phyloP scores from a whole-genome alignment of 352 stramenopile species.

The Phytophthora constricta region DNA sequence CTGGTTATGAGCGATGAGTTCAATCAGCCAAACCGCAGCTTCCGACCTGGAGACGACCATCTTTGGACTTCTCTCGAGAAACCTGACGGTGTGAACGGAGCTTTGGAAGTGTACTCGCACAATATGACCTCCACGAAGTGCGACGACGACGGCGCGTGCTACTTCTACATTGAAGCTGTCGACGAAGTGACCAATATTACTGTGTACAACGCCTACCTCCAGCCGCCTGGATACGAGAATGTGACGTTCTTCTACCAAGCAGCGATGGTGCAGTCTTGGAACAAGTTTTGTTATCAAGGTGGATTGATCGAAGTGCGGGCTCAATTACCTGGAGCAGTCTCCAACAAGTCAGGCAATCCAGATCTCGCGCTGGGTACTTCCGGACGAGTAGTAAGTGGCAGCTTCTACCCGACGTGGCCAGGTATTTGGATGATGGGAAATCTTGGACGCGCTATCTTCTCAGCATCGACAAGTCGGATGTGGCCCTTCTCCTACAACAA shows the following conservation, averaged over 20 bases:
- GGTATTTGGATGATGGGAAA: slow-evolving; percentile 96
- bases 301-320: slow-evolving; percentile 92
- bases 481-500: slow-evolving; percentile 95
- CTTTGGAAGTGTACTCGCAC: slow-evolving; percentile 93
- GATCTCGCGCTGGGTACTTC: slow-evolving; percentile 37
- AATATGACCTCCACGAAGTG: slow-evolving; percentile 74
- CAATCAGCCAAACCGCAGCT: no score
- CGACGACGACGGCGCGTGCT: slow-evolving; percentile 52
- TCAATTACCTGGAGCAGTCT: slow-evolving; percentile 87
- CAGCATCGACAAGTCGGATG: slow-evolving; percentile 88
- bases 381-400: slow-evolving; percentile 53
- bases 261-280: slow-evolving; percentile 93
- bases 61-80: no score
- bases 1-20: no score
- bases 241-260: slow-evolving; percentile 57
- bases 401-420: slow-evolving; percentile 84
- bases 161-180: slow-evolving; percentile 58
- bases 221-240: slow-evolving; percentile 49
- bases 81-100: no score
- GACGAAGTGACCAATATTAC: slow-evolving; percentile 45
- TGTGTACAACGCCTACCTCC: slow-evolving; percentile 57
- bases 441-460: slow-evolving; percentile 93
- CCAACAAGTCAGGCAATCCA: slow-evolving; percentile 52
- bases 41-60: no score
- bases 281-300: slow-evolving; percentile 96